Evolutionary conservation across 768 basidiomycete species (phyloP).

Genomic region (Tricholoma matsutake): DNA sequence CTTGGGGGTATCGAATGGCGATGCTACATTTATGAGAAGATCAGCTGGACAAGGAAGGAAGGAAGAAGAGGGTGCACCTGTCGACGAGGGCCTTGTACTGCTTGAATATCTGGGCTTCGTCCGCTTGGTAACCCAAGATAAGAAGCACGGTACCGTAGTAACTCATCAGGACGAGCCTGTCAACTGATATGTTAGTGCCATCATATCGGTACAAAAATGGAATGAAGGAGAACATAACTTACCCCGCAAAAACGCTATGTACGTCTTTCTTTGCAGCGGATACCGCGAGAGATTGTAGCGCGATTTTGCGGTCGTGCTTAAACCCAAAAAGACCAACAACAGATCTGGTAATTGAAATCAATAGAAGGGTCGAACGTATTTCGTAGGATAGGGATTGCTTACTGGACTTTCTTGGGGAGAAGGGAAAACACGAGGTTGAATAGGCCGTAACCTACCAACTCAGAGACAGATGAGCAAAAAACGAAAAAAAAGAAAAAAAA

Average conservation of each 20-base stretch:
- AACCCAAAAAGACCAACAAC: slow-evolving; percentile 78
- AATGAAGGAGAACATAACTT: slow-evolving; percentile 17
- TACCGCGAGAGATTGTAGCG: slow-evolving; percentile 65
- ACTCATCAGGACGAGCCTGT: slow-evolving; percentile 75
- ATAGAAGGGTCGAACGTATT: background rate
- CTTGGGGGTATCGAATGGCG: slow-evolving; percentile 56
- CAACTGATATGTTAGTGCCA: background rate
- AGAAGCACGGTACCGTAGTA: slow-evolving; percentile 73
- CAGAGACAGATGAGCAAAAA: background rate
- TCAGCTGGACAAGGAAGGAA: background rate
- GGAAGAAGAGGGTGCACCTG: slow-evolving; percentile 37
- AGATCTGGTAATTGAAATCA: slow-evolving; percentile 36
- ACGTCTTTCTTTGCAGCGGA: slow-evolving; percentile 66
- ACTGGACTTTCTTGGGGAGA: slow-evolving; percentile 71
- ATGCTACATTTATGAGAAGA: slow-evolving; percentile 35
- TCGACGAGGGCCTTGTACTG: slow-evolving; percentile 66
- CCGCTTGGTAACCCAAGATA: slow-evolving; percentile 71
- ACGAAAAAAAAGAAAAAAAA: slow-evolving; percentile 18
- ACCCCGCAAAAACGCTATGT: slow-evolving; percentile 78
- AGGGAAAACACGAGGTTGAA: slow-evolving; percentile 82
- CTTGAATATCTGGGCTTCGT: slow-evolving; percentile 59
- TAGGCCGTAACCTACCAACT: slow-evolving; percentile 48
- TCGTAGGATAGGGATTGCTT: slow-evolving; percentile 15
- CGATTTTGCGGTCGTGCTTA: slow-evolving; percentile 66
- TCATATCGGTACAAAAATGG: background rate